phyloP scores from a whole-genome alignment of 306 rosid species.

The Cicer pinnatifidum region DNA sequence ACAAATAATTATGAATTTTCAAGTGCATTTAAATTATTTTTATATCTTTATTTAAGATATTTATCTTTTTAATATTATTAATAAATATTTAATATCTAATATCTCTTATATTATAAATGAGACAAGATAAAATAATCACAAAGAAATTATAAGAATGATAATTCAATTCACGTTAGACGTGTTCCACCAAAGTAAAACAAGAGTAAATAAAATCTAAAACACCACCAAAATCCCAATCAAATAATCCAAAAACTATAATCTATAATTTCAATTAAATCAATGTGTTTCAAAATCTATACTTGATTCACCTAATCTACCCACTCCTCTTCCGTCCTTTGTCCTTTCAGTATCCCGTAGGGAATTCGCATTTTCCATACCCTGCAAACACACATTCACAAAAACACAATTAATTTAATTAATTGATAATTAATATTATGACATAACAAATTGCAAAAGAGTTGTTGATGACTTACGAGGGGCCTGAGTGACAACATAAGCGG shows the following conservation, averaged over 20 bases:
- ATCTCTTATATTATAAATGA: too few species aligned
- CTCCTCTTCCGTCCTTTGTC: conserved; percentile 5
- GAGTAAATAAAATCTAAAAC: conserved; percentile 12
- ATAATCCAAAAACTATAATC: background rate
- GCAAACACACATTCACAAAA: conserved; percentile 32
- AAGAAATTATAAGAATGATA: conserved; percentile 12
- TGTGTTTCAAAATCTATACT: background rate
- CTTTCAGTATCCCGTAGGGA: conserved; percentile 61
- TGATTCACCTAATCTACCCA: conserved; percentile 30
- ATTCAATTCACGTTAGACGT: background rate
- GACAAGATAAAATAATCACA: background rate
- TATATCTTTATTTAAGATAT: too few species aligned
- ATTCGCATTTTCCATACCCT: conserved; percentile 67
- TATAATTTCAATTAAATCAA: background rate
- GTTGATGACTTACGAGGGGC: conserved; percentile 61
- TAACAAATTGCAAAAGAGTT: background rate
- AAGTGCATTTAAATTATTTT: too few species aligned
- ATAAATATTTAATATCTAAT: too few species aligned
- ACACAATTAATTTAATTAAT: background rate
- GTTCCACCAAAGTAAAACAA: background rate
- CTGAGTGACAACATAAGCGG: conserved; percentile 70
- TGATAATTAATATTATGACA: background rate
- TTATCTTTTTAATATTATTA: too few species aligned
- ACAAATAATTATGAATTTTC: too few species aligned
- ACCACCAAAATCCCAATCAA: background rate